Base-by-base conservation (phyloP, 805 yeast species). In the Kodamaea fukazawae region DNA sequence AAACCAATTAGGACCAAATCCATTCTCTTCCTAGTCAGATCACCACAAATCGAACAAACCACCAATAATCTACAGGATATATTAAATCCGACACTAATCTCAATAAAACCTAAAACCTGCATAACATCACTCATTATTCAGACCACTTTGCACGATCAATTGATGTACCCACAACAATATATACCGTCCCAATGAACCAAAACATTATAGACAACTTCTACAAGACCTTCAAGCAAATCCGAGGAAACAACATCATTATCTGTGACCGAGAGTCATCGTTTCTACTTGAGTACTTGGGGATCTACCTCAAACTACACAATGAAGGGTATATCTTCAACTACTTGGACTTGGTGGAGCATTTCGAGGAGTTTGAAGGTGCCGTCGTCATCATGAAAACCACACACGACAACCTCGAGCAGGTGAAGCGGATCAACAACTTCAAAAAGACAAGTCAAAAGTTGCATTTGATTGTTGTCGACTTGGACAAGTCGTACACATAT, bases 181-280 rank as follows among this genome's bases (percentile, higher is more conserved):
- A 20, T 20, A 20, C 23, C n/a, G n/a, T 20, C 8, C 34, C 34
- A 3, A 26, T 34, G 36, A 34, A 34, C 12, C 65, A 32, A 20
- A 3, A 6, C 27, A 15, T 27, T 2, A 40, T 54, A 9, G 46
- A 49, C 3, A 52, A 44, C 36, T 52, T 65, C n/a, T 26, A 46
- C 13, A 36, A 16, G 12, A 43, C 51, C n/a, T 50, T 65, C 17
- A 34, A 48, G 13, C 49, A 48, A 17, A 55, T 65, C 11, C 50
- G 49, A 36, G 51, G 66, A 10, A 53, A 55, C 39, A 54, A 51
- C 32, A 45, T 57, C 22, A 50, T 57, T 14, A 38, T 72, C 11
- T 55, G 79, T 25, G 83, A 81, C 43, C 63, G 64, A 23, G 51
- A 58, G 3, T 20, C 23, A 20, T 20, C 23, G 8, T 20, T 20